Evolutionary conservation across 179 eudicot species (phyloP), one percentile per base, ranked within the genome.

Genomic region (Camellia oleifera): DNA sequence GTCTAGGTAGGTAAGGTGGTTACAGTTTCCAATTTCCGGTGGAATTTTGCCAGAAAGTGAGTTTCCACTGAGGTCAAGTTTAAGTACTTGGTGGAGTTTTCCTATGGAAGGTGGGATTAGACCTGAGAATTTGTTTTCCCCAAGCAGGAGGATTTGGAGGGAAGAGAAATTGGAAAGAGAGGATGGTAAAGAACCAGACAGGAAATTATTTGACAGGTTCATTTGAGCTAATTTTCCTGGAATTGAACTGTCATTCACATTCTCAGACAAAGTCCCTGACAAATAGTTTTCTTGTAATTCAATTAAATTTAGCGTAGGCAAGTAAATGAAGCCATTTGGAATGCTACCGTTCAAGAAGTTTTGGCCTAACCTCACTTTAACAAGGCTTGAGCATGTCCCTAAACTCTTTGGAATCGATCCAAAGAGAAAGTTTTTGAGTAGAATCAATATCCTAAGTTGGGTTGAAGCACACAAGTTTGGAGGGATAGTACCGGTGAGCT

Each of bases 401-500:
- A 95, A 83, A 4, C 78, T 85, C 62, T 87, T 86, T 0, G 99
- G 99, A 3, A 95, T 91, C 0, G 94, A 79, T 13, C 99, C 99
- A 72, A 95, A 95, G 5, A 95, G 89, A 77, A 95, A 95, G 75
- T 95, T 95, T 50, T 80, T 88, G 17, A 86, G 82, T 56, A 95
- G 91, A 42, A 95, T 95, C 78, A 95, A 77, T 74, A 87, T 82
- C 67, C 76, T 87, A 53, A 95, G 91, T 60, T 83, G 89, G 69
- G 79, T 84, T 0, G 91, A 89, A 18, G 79, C 87, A 86, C 99
- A 95, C 84, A 95, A 89, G 79, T 89, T 57, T 40, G 83, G 81
- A 74, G 99, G 99, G 84, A 95, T 90, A 46, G 89, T 89, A 86
- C 99, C 97, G 7, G 99, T 95, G 75, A 95, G 94, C 87, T 95